Percentiles rank a stretch among this genome's conserved stretches.
Conservation (phyloP, 2,329 filamentous ascomycete species). For the Emergomyces pasteurianus region DNA sequence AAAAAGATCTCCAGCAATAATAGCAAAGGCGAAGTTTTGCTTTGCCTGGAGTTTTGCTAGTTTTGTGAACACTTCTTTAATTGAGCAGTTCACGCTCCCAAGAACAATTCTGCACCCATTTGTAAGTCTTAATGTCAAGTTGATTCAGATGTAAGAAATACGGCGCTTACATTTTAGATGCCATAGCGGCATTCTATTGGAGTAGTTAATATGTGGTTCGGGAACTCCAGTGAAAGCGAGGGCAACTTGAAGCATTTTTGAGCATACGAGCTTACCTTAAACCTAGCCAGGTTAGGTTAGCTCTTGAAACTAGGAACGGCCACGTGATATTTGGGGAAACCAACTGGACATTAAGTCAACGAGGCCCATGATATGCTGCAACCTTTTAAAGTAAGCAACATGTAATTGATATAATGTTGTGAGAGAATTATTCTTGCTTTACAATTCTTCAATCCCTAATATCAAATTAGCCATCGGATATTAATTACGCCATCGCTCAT, state of each 20-base stretch:
- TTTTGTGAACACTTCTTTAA: conserved; percentile 67
- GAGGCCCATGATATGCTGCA: no score
- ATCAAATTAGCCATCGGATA: background rate
- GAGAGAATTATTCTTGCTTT: no score
- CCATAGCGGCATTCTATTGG: conserved; percentile 32
- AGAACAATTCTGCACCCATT: conserved; percentile 49
- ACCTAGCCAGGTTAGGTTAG: no score
- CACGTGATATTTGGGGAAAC: no score
- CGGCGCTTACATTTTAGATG: conserved; percentile 43
- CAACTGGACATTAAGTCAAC: no score
- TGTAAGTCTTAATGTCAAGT: background rate
- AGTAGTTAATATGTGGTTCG: background rate
- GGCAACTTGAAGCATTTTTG: no score
- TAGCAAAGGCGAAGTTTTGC: conserved; percentile 75
- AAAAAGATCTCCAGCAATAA: conserved; percentile 78
- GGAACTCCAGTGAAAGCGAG: no score
- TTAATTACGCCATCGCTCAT: no score
- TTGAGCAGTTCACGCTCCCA: conserved; percentile 69
- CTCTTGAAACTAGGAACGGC: no score
- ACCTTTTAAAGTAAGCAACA: background rate
- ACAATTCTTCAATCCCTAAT: background rate
- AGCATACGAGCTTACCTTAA: no score
- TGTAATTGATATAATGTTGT: no score
- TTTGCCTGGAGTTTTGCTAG: conserved; percentile 70
- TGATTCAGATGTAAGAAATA: background rate